Evolutionary conservation across 2,329 filamentous ascomycete species (phyloP).

Genomic region (Ramularia endophylla): DNA sequence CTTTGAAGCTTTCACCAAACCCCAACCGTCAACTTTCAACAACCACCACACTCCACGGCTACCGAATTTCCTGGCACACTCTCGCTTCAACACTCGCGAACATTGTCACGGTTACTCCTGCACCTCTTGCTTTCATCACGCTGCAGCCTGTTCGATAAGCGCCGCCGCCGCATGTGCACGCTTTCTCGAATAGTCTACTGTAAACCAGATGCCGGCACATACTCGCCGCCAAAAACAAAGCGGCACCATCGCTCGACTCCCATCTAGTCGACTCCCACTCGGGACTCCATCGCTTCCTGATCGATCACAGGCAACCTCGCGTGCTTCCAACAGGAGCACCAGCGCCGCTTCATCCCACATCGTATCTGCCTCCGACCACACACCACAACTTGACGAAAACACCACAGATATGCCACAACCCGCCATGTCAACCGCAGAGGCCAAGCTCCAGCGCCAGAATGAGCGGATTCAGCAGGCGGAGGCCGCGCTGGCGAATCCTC

Average conservation of each 20-base stretch:
- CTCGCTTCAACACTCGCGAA: too few species aligned
- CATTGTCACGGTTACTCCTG: too few species aligned
- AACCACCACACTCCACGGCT: too few species aligned
- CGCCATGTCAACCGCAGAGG: constrained; percentile 21
- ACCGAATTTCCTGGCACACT: too few species aligned
- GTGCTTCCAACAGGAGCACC: constrained; percentile 4
- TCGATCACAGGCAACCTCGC: constrained; percentile 8
- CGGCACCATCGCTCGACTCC: constrained; percentile 9
- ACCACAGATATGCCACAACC: constrained; percentile 6
- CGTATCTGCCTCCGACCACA: background rate
- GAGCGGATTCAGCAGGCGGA: constrained; percentile 28
- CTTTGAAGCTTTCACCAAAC: too few species aligned
- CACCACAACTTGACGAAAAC: background rate
- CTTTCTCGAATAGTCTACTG: too few species aligned
- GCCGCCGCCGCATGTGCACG: too few species aligned
- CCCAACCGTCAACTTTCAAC: too few species aligned
- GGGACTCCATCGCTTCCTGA: constrained; percentile 20
- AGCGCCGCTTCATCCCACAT: constrained; percentile 6
- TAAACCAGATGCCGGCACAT: background rate
- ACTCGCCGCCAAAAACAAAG: constrained; percentile 5
- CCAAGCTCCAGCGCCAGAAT: constrained; percentile 29
- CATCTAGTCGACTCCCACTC: constrained; percentile 23
- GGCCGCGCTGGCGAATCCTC: constrained; percentile 20
- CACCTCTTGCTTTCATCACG: too few species aligned
- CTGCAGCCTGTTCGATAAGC: too few species aligned